These are phyloP conservation scores for Mucor piriformis DNA, from an alignment of 371 early-diverging fungal genomes.

Conservation along the genomic window DNA sequence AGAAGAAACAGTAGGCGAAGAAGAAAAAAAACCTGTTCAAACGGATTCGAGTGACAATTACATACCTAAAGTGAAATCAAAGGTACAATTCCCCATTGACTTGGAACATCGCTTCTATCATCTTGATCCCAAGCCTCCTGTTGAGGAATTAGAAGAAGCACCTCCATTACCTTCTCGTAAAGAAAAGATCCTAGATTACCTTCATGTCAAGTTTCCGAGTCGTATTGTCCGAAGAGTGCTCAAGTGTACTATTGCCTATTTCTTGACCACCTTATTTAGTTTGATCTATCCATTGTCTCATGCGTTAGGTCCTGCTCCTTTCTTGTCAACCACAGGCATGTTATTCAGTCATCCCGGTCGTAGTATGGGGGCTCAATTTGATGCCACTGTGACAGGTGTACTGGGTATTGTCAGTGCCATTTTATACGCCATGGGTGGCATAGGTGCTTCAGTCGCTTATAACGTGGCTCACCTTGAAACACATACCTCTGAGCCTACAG, in stretches of 20 bases:
- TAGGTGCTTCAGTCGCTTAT: conserved; percentile 37
- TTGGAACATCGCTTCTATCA: conserved; percentile 19
- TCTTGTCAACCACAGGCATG: conserved; percentile 48
- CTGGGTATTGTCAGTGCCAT: conserved; percentile 44
- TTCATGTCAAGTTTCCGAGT: conserved; percentile 47
- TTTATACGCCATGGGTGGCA: conserved; percentile 41
- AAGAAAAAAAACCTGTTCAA: not conserved
- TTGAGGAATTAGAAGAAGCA: conserved; percentile 14
- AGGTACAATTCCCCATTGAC: conserved; percentile 17
- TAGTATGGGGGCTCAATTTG: conserved; percentile 54
- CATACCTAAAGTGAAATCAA: not conserved
- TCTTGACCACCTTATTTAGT: conserved; percentile 44
- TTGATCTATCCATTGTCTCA: conserved; percentile 38
- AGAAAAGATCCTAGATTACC: conserved; percentile 18
- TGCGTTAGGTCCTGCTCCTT: conserved; percentile 44
- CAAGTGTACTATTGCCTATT: conserved; percentile 57
- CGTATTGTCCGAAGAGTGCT: conserved; percentile 58
- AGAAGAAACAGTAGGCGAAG: conserved; percentile 1
- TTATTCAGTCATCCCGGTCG: conserved; percentile 57
- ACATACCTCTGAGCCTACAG: conserved; percentile 17
- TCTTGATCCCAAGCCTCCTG: conserved; percentile 22
- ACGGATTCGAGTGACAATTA: not conserved
- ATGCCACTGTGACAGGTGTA: conserved; percentile 48
- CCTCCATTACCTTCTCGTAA: conserved; percentile 10
- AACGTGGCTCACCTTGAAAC: conserved; percentile 27